phyloP scores from a whole-genome alignment of 306 rosid genomes.

The Sicyos edulis region DNA sequence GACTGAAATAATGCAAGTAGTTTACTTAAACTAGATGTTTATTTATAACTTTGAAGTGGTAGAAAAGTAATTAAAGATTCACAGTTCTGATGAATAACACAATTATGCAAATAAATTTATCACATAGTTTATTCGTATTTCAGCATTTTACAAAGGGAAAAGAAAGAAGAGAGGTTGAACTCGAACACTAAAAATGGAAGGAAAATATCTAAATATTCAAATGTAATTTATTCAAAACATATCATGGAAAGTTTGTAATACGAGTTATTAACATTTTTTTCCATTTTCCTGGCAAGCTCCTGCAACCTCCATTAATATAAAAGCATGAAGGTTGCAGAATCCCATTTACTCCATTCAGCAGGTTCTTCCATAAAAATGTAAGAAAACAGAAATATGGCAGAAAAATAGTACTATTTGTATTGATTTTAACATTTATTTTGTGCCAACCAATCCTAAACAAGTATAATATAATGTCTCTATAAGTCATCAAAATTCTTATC shows the following conservation, averaged over 20 bases:
- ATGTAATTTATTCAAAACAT: no score
- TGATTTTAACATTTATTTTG: constrained; percentile 11
- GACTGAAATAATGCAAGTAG: neutral
- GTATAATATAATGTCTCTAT: neutral
- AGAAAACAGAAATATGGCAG: neutral
- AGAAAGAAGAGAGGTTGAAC: no score
- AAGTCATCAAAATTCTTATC: neutral
- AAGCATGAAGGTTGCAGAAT: neutral
- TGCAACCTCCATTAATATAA: neutral
- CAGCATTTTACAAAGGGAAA: no score
- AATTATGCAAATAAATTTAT: no score
- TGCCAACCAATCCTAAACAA: constrained; percentile 6
- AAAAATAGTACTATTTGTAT: constrained; percentile 1
- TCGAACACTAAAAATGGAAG: no score
- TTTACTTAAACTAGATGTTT: neutral
- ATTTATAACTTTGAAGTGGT: no score
- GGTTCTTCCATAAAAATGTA: neutral
- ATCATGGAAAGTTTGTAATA: no score
- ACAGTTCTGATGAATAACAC: no score
- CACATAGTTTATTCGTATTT: no score
- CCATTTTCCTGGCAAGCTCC: neutral
- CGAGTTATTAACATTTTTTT: neutral
- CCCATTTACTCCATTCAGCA: constrained; percentile 6
- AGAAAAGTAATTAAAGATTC: no score
- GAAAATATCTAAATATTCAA: no score